Evolutionary conservation across 2,329 filamentous ascomycete species (phyloP).

Genomic region (Lizonia empirigonia): DNA sequence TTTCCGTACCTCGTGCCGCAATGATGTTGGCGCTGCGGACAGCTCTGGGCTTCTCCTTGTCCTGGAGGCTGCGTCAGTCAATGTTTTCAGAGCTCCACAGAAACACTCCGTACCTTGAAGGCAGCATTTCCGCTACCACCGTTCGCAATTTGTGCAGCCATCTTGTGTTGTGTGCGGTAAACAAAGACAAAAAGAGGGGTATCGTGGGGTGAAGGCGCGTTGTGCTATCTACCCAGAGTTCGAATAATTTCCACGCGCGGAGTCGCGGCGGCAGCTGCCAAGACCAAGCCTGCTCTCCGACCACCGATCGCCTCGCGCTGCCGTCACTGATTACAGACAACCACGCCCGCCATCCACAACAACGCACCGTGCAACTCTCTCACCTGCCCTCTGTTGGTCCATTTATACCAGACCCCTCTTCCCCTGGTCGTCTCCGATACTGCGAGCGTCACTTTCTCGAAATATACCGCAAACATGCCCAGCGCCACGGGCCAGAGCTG

Average conservation of each 20-base stretch:
- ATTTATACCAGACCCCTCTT: background rate
- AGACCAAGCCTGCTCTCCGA: constrained; percentile 21
- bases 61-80: constrained; percentile 56
- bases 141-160: constrained; percentile 43
- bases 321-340: constrained; percentile 10
- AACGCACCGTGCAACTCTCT: constrained; percentile 1
- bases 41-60: constrained; percentile 98
- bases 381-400: background rate
- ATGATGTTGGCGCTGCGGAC: constrained; percentile 97
- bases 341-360: constrained; percentile 13
- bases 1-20: constrained; percentile 80
- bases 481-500: constrained; percentile 91
- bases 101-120: constrained; percentile 62
- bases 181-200: constrained; percentile 27
- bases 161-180: constrained; percentile 28
- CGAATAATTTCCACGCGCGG: constrained; percentile 35
- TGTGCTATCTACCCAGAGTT: constrained; percentile 35
- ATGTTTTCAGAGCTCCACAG: constrained; percentile 32
- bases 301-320: constrained; percentile 29
- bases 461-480: constrained; percentile 67
- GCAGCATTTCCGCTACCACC: constrained; percentile 62
- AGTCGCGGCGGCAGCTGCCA: constrained; percentile 20
- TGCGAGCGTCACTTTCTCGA: constrained; percentile 5
- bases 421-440: constrained; percentile 2
- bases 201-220: constrained; percentile 27